Base-by-base conservation (phyloP, 768 basidiomycete species). In the Dentipellis sp. region DNA sequence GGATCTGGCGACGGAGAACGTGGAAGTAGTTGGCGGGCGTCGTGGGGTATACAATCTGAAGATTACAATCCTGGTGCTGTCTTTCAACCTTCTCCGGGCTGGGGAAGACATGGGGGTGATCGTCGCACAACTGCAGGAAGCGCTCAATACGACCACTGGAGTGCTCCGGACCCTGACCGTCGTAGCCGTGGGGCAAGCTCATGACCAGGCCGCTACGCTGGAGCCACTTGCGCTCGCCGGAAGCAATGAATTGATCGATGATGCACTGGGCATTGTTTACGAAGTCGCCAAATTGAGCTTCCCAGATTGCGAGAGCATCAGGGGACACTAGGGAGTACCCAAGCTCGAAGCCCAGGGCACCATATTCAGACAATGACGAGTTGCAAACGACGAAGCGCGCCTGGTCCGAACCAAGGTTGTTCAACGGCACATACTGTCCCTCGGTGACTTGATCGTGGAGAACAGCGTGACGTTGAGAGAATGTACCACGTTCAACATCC, bases 21-120 rank as follows among this genome's bases (percentile, higher is more conserved):
- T 95, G 94, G 91, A 93, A 97, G 70, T 95, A 95, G 78, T 95
- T 97, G 52, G 94, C 89, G 8, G 97, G 94, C 0, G 95, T 95
- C 22, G 94, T 94, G 4, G 94, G 91, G 73, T 98, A 98, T 29
- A 95, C 92, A 62, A 99, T 88, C 73, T 98, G 97, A 91, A 98
- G 92, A 69, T 98, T 99, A 73, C 94, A 97, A 69, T 99, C 97
- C 74, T 99, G 97, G 67, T 97, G 94, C 65, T 97, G 94, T 49
- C 97, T 75, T 66, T 94, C 91, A 58, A 94, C 72, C 76, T 95
- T 97, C 71, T 94, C 83, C 1, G 80, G 80, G 0, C 84, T 83
- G 1, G 95, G 95, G 83, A 83, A 97, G 58, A 86, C 69, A 68
- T 93, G 78, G 6, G 95, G 95, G 68, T 99, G 94, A 64, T 99